phyloP scores from a whole-genome alignment of 371 early-diverging fungal species.

The Apophysomyces variabilis region DNA sequence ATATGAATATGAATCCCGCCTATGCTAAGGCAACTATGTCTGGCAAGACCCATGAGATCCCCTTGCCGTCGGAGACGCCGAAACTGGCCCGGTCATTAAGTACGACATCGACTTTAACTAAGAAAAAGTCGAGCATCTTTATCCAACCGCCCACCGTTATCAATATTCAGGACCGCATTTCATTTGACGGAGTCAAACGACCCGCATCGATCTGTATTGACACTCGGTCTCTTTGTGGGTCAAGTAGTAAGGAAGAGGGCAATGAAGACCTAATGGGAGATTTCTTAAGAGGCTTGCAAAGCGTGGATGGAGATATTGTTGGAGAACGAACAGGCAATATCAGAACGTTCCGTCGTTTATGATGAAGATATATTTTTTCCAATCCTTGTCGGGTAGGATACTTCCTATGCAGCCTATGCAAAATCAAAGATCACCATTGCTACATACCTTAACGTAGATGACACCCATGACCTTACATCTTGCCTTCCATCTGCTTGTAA shows the following conservation, averaged over 20 bases:
- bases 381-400: no score
- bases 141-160: slow-evolving; percentile 28
- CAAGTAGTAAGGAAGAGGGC: slow-evolving; percentile 24
- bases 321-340: slow-evolving; percentile 45
- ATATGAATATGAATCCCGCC: neutral
- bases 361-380: no score
- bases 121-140: slow-evolving; percentile 10
- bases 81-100: slow-evolving; percentile 31
- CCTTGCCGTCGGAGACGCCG: slow-evolving; percentile 20
- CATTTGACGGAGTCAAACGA: slow-evolving; percentile 28
- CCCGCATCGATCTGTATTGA: slow-evolving; percentile 51
- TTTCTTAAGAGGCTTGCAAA: slow-evolving; percentile 45
- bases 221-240: slow-evolving; percentile 36
- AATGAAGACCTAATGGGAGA: slow-evolving; percentile 47
- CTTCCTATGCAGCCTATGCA: no score
- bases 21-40: neutral
- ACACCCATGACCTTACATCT: no score
- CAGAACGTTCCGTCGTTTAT: slow-evolving; percentile 28
- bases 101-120: slow-evolving; percentile 20
- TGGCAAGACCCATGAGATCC: neutral
- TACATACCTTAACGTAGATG: no score
- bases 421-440: no score
- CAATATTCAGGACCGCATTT: slow-evolving; percentile 29
- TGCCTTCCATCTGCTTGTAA: no score
- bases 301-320: slow-evolving; percentile 47